These are phyloP conservation scores for Aspergillus sp. DNA, from an alignment of 2,329 filamentous ascomycete species.

Conservation along the genomic window DNA sequence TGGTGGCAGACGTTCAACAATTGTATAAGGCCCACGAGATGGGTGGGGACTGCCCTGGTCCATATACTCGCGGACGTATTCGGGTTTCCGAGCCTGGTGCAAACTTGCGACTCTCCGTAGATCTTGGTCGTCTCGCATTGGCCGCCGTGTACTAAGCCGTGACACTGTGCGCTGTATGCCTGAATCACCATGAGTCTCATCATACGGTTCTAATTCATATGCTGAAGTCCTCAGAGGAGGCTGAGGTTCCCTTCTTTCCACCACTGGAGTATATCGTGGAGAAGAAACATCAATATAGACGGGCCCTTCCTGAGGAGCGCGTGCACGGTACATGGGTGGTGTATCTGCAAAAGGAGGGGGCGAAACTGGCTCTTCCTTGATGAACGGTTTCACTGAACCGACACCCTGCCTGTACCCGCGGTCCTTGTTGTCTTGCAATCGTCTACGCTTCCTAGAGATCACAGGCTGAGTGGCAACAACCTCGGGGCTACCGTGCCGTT, in stretches of 20 bases:
- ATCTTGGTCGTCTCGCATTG: constrained; percentile 49
- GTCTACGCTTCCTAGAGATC: constrained; percentile 57
- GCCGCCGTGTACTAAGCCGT: constrained; percentile 42
- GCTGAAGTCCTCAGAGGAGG: constrained; percentile 32
- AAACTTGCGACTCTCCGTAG: constrained; percentile 53
- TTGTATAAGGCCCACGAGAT: constrained; percentile 45
- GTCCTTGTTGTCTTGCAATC: constrained; percentile 47
- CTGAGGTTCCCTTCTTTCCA: constrained; percentile 40
- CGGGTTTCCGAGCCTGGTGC: constrained; percentile 49
- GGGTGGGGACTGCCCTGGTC: constrained; percentile 47
- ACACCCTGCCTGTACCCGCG: constrained; percentile 38
- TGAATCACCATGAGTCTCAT: constrained; percentile 35
- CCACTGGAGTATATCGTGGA: constrained; percentile 42
- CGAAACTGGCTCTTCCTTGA: constrained; percentile 67
- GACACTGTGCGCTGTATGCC: constrained; percentile 45
- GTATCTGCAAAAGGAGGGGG: constrained; percentile 60
- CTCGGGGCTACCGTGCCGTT: constrained; percentile 50
- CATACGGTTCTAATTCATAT: constrained; percentile 44
- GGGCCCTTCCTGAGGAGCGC: constrained; percentile 45
- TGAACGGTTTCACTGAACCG: constrained; percentile 54
- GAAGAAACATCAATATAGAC: constrained; percentile 55
- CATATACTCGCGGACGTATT: constrained; percentile 48
- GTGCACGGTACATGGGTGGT: constrained; percentile 41
- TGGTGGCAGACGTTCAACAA: constrained; percentile 43
- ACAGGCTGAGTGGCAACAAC: constrained; percentile 45